Evolutionary conservation across 164 flowering plant genomes (phyloP), one percentile per base, ranked within the genome.

Genomic region (Sedum album): DNA sequence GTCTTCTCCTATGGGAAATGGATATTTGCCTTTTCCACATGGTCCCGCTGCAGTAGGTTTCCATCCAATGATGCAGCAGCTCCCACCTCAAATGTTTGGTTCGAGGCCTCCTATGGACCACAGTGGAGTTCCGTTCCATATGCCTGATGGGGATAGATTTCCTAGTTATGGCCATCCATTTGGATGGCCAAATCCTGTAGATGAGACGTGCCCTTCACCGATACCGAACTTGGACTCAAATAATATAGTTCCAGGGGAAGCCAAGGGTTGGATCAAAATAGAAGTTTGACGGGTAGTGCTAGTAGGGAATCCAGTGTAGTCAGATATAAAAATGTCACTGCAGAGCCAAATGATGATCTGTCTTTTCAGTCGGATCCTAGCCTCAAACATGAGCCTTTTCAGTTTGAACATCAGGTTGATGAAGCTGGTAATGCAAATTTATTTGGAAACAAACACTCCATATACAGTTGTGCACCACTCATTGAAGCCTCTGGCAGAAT

Each of bases 111-210:
- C 90, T 17, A 72, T 82, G 78, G 89, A 80, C 68, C 49, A 78
- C 78, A 4, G 68, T 80, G 62, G 62, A 28, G 20, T 57, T 26
- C 62, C 62, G 7, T 57, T 26, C 62, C 62, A 57, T 55, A 28
- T 57, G 1, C 72, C 82, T 84, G 74, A 83, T 69, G 85, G 82
- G 41, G 72, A 85, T 42, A 55, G 60, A 55, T 84, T 82, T 79
- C 69, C 86, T 60, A 76, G 78, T 28, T 90, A 80, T 76, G 84
- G 74, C 3, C 85, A 82, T n/a, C 82, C 88, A 42, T 79, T 77
- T 78, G 93, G 88, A 73, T 88, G 93, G 93, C 81, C 73, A 46
- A 83, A 78, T 75, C 82, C 83, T 10, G 73, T 74, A 15, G 88
- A 88, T 70, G 84, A 81, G 39, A 51, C 83, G 17, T 76, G 72